phyloP scores from a whole-genome alignment of 768 basidiomycete species.

The Clitopilus hobsonii region DNA sequence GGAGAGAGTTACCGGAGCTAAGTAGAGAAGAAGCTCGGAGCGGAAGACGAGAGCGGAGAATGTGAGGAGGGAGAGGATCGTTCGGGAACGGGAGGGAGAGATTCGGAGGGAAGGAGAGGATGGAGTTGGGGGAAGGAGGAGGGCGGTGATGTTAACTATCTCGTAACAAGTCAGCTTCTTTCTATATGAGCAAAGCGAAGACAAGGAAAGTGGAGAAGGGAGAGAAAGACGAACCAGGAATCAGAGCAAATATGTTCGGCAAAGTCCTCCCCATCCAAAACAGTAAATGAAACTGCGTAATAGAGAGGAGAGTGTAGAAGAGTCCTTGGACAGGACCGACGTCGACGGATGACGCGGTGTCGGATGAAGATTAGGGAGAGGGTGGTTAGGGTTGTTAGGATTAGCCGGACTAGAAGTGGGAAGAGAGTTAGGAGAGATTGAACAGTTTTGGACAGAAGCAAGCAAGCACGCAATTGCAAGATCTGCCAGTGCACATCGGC shows the following conservation, averaged over 20 bases:
- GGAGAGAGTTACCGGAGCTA: constrained; percentile 60
- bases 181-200: neutral
- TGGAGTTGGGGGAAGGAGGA: constrained; percentile 32
- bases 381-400: constrained; percentile 64
- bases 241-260: constrained; percentile 90
- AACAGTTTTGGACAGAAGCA: no score
- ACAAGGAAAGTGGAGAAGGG: neutral
- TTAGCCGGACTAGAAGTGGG: constrained; percentile 83
- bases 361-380: constrained; percentile 58
- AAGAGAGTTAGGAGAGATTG: no score
- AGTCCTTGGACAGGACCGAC: constrained; percentile 58
- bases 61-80: constrained; percentile 49
- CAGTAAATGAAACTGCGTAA: constrained; percentile 85
- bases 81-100: neutral
- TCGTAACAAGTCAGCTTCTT: no score
- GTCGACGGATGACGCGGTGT: constrained; percentile 52
- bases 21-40: constrained; percentile 69
- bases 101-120: constrained; percentile 19
- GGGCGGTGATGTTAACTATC: constrained; percentile 62
- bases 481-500: no score
- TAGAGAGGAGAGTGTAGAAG: constrained; percentile 64
- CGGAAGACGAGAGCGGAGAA: constrained; percentile 71
- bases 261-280: constrained; percentile 94
- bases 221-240: constrained; percentile 52
- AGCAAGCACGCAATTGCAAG: no score